A percentile compares a stretch with the other conserved stretches of the same genome.
Evolutionary conservation across 352 stramenopile genomes (phyloP).

Genomic region (Pythium insidiosum): DNA sequence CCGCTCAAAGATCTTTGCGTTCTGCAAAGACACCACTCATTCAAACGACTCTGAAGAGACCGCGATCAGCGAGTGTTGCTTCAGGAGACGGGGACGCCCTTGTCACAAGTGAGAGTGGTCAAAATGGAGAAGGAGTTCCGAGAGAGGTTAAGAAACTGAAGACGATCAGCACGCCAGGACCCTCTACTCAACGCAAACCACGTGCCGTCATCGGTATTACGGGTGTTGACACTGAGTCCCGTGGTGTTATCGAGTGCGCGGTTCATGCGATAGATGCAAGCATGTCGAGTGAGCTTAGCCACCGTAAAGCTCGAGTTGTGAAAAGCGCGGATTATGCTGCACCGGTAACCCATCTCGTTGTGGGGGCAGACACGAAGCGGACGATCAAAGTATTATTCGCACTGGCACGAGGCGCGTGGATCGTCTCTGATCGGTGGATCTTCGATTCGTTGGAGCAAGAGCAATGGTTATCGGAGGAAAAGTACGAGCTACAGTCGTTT

Average conservation of each 20-base stretch:
- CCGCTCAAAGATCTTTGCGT: not conserved
- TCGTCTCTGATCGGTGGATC: slow-evolving; percentile 73
- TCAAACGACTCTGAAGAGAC: too few species aligned
- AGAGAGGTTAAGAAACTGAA: too few species aligned
- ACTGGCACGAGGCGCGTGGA: slow-evolving; percentile 71
- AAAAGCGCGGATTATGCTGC: slow-evolving; percentile 69
- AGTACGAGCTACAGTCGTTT: slow-evolving; percentile 53
- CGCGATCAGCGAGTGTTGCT: too few species aligned
- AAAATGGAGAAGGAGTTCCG: too few species aligned
- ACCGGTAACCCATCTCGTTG: slow-evolving; percentile 69
- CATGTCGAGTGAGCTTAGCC: slow-evolving; percentile 27
- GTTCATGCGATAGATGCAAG: slow-evolving; percentile 73
- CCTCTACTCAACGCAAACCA: too few species aligned
- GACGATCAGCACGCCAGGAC: too few species aligned
- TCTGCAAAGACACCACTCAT: slow-evolving; percentile 1
- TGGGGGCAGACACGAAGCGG: slow-evolving; percentile 52
- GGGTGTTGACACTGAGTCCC: slow-evolving; percentile 44
- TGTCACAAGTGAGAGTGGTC: too few species aligned
- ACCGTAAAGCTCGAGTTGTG: slow-evolving; percentile 67
- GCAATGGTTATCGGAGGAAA: slow-evolving; percentile 58
- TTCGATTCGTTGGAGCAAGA: slow-evolving; percentile 72
- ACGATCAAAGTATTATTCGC: slow-evolving; percentile 84
- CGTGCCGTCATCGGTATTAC: slow-evolving; percentile 72
- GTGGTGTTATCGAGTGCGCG: slow-evolving; percentile 59
- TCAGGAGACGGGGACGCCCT: too few species aligned